Percentiles rank a stretch among this genome's conserved stretches.
Conservation (phyloP, 495 filamentous ascomycete genomes). For the Echria macrotheca region DNA sequence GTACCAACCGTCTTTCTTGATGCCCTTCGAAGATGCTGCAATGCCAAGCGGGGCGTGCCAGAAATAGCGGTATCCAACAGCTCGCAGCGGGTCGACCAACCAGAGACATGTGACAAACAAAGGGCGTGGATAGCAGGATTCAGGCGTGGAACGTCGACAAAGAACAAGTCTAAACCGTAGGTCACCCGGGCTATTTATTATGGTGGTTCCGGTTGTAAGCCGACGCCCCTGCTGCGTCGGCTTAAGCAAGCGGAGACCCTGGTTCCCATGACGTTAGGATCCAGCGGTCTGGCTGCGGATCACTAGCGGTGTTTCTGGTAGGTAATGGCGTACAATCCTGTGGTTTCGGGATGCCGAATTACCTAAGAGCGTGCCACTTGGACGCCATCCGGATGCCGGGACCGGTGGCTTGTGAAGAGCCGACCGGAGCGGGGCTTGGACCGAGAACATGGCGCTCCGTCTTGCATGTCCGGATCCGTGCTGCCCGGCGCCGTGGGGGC, state of each 20-base stretch:
- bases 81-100: background rate
- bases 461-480: background rate
- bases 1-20: background rate
- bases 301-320: background rate
- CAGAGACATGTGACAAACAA: background rate
- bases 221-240: background rate
- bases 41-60: background rate
- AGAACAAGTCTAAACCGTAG: background rate
- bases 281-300: background rate
- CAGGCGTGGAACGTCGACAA: background rate
- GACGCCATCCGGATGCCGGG: background rate
- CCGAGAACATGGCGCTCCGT: background rate
- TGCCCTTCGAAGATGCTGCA: background rate
- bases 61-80: background rate
- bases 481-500: background rate
- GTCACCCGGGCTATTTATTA: background rate
- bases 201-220: background rate
- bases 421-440: background rate
- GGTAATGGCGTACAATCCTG: background rate
- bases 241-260: no score
- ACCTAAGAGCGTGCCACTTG: constrained; percentile 2
- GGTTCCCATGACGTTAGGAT: background rate
- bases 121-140: background rate
- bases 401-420: background rate
- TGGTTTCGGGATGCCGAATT: background rate